Conservation (phyloP, 805 yeast species). For the Tetrapisispora iriomotensis region DNA sequence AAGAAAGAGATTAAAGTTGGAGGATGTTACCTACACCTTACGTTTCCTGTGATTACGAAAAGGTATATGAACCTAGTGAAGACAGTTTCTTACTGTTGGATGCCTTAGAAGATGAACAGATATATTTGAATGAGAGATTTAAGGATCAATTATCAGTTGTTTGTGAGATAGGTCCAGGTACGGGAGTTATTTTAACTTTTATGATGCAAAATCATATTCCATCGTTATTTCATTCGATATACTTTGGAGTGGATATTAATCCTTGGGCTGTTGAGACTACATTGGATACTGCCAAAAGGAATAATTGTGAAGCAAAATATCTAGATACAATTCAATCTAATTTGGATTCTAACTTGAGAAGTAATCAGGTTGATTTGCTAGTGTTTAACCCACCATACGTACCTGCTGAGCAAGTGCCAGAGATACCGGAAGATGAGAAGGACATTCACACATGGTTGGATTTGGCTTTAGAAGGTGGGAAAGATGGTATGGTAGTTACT, state of each 20-base stretch:
- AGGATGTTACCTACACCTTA: conserved; percentile 79
- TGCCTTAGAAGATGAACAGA: conserved; percentile 53
- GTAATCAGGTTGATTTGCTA: conserved; percentile 50
- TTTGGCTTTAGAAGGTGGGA: conserved; percentile 82
- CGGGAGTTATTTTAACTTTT: conserved; percentile 83
- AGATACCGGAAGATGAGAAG: conserved; percentile 35
- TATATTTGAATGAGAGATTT: conserved; percentile 28
- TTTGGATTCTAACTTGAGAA: conserved; percentile 42
- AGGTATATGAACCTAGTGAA: conserved; percentile 91
- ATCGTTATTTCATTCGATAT: conserved; percentile 32
- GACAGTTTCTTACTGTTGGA: conserved; percentile 83
- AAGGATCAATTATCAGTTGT: conserved; percentile 40
- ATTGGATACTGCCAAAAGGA: conserved; percentile 34
- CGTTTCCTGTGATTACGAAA: conserved; percentile 49
- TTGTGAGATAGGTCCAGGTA: conserved; percentile 83
- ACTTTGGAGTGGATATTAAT: conserved; percentile 69
- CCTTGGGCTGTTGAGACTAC: conserved; percentile 62
- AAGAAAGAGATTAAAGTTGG: no score
- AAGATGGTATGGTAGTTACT: conserved; percentile 84
- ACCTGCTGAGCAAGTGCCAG: conserved; percentile 73
- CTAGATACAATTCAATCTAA: conserved; percentile 49
- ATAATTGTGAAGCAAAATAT: conserved; percentile 20
- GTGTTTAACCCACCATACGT: conserved; percentile 96
- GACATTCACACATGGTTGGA: conserved; percentile 69
- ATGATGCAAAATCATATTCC: conserved; percentile 46